These are phyloP conservation scores for Dacryopinax primogenitus DNA, from an alignment of 768 basidiomycete genomes.

Conservation along the genomic window DNA sequence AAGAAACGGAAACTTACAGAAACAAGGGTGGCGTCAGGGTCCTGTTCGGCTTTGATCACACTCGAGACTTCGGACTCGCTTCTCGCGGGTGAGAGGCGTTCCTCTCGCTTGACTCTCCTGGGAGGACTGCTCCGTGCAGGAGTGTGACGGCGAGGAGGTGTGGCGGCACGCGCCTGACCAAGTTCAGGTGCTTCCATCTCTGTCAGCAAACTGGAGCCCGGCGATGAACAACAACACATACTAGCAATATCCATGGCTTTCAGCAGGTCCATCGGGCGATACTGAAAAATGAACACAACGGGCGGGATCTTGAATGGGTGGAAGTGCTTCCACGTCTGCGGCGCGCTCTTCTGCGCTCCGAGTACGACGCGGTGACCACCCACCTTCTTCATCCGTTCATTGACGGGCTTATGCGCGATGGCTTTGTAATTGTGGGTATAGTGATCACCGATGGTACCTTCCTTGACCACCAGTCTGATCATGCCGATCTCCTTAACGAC, in stretches of 20 bases:
- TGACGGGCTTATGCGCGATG: background rate
- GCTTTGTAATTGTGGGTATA: background rate
- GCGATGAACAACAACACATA: background rate
- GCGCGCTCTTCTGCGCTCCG: background rate
- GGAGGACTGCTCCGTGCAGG: too few species aligned
- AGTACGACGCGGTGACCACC: constrained; percentile 1
- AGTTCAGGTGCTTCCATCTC: background rate
- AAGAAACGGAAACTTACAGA: too few species aligned
- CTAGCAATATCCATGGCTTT: background rate
- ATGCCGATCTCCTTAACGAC: background rate
- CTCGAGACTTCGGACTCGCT: too few species aligned
- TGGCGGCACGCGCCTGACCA: too few species aligned
- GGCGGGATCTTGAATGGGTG: constrained; percentile 1
- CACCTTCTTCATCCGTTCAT: background rate
- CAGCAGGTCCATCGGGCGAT: background rate
- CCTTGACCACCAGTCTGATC: background rate
- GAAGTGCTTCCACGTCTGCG: constrained; percentile 5
- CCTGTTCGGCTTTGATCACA: too few species aligned
- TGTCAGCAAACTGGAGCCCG: background rate
- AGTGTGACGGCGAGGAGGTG: too few species aligned
- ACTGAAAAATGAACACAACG: background rate
- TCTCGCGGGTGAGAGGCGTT: too few species aligned
- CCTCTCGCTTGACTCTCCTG: too few species aligned
- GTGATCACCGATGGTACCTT: background rate
- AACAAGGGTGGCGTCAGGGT: too few species aligned